Evolutionary conservation across 306 rosid species (phyloP), one percentile per base, ranked within the genome.

Genomic region (Glycine soja): DNA sequence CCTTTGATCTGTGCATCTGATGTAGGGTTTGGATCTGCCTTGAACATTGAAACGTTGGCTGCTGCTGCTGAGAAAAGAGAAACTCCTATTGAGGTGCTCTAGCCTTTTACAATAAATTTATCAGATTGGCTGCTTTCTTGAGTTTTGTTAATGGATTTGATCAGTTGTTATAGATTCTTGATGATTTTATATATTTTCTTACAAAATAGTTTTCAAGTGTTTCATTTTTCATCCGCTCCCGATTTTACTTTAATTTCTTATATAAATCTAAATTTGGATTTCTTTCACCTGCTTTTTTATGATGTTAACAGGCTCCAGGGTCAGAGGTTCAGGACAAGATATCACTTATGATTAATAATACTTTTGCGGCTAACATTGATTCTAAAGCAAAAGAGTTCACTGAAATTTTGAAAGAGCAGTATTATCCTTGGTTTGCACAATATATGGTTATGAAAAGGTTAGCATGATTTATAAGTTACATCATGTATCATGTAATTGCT

Each of bases 381-480:
- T 84, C 87, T 47, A 96, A 93, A 85, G 88, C 93, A 67, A 96
- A 90, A 83, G 97, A 93, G 56, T 81, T 93, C 46, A 74, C 84
- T 38, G 98, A 96, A 71, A 82, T 91, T 84, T 79, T 93, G 77
- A 92, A 93, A 83, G 98, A 90, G 87, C 97, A 88, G 77, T 90
- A 89, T 83, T 83, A 89, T 90, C 92, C 98, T 18, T 96, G 99
- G 99, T 96, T 96, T 91, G 98, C 99, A 0, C 92, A 96, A 81
- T 96, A 96, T 85, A 92, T 96, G 97, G 99, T 96, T 62, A 93
- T 93, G 99, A 96, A 96, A 89, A 96, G 99, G 99, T 96, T 53
- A 24, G 88, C 42, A 73, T 68, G 56, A 48, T 70, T 43, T 14
- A 18, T 42, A 70, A 62, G 68, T 80, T 38, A 3, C 6, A 4